These are phyloP conservation scores for Cercospora sesami DNA, from an alignment of 2,329 filamentous ascomycete genomes.

Conservation along the genomic window DNA sequence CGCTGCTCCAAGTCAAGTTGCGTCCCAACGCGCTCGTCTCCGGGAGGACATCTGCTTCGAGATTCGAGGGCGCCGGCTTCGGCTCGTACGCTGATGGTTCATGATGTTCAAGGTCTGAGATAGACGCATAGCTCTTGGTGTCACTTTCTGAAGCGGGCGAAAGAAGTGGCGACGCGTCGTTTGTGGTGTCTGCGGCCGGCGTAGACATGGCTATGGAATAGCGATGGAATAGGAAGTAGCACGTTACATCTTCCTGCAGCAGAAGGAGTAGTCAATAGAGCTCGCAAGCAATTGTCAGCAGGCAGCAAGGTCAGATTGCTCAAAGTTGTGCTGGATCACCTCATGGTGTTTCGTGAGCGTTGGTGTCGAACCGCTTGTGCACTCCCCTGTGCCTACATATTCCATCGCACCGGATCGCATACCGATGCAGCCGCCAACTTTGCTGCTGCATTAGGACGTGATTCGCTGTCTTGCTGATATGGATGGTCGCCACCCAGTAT, in stretches of 20 bases:
- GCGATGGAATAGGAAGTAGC: not conserved
- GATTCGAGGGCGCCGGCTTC: slow-evolving; percentile 22
- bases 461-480: not conserved
- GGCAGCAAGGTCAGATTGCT: slow-evolving; percentile 12
- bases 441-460: not conserved
- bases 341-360: slow-evolving; percentile 9
- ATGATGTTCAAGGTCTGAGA: slow-evolving; percentile 16
- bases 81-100: slow-evolving; percentile 9
- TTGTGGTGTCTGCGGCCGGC: not conserved
- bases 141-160: slow-evolving; percentile 7
- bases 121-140: slow-evolving; percentile 16
- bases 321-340: slow-evolving; percentile 14
- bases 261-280: not conserved
- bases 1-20: slow-evolving; percentile 61
- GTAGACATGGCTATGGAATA: slow-evolving; percentile 6
- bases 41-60: slow-evolving; percentile 61
- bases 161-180: slow-evolving; percentile 19
- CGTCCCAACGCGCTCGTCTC: slow-evolving; percentile 61
- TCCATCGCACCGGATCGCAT: not conserved
- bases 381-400: not conserved
- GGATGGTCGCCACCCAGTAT: not conserved
- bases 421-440: not conserved
- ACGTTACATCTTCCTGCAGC: slow-evolving; percentile 12
- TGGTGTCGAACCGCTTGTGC: not conserved
- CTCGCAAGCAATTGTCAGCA: slow-evolving; percentile 7